Percentiles rank a stretch among this genome's conserved stretches.
These are phyloP conservation scores for Trichosporon sp. DNA, from an alignment of 1,284 basidiomycete genomes.

Conservation along the genomic window DNA sequence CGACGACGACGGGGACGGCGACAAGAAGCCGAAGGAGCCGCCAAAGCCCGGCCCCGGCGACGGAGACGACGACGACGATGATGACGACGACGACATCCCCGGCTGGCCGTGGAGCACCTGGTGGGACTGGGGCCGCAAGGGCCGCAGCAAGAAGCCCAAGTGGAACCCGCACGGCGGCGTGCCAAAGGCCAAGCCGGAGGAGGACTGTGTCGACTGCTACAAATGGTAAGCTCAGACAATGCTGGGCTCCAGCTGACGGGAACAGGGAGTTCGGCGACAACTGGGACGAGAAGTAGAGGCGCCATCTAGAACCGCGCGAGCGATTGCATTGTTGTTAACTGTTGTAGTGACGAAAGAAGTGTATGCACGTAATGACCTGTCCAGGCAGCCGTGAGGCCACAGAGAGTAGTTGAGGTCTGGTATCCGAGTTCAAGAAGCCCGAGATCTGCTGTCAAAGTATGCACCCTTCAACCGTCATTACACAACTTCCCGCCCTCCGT, in stretches of 20 bases:
- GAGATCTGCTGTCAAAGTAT: too few relatives aligned
- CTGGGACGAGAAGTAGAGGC: conserved; percentile 23
- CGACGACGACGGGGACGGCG: conserved; percentile 46
- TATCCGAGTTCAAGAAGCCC: too few relatives aligned
- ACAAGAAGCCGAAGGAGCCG: neutral
- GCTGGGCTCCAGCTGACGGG: neutral
- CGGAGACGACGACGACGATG: conserved; percentile 4
- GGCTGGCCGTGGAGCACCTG: conserved; percentile 8
- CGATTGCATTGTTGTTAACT: conserved; percentile 2
- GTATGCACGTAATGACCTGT: conserved; percentile 8
- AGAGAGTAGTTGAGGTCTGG: too few relatives aligned
- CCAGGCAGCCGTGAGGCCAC: neutral
- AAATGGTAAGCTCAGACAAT: conserved; percentile 42
- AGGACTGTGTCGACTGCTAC: conserved; percentile 49
- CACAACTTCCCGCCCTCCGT: too few relatives aligned
- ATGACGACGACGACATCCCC: conserved; percentile 11
- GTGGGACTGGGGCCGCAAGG: conserved; percentile 17
- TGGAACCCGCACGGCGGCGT: conserved; percentile 49
- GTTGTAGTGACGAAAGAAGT: conserved; percentile 11
- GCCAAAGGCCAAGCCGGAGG: conserved; percentile 41
- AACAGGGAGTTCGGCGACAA: conserved; percentile 34
- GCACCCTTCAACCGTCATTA: too few relatives aligned
- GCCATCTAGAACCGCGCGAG: neutral
- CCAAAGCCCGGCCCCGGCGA: conserved; percentile 41
- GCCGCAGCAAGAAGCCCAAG: conserved; percentile 25